Percentiles rank a stretch among this genome's conserved stretches.
These are phyloP conservation scores for Solanum hybrid DNA, from an alignment of 305 asterid species.

Conservation along the genomic window DNA sequence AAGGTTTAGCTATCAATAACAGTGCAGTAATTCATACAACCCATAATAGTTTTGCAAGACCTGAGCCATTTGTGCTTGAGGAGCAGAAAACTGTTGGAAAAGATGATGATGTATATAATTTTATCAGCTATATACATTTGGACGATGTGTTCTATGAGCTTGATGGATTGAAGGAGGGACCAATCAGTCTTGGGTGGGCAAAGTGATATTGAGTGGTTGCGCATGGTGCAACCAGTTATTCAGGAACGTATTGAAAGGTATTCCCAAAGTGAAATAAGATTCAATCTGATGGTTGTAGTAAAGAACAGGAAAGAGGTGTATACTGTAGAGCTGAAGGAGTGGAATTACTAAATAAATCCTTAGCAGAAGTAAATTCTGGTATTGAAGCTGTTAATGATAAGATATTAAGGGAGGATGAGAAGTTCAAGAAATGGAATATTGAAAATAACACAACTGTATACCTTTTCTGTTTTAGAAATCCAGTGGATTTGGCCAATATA, in stretches of 20 bases:
- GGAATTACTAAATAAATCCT: slow-evolving; percentile 50
- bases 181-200: slow-evolving; percentile 89
- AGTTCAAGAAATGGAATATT: slow-evolving; percentile 90
- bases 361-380: slow-evolving; percentile 57
- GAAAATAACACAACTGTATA: slow-evolving; percentile 83
- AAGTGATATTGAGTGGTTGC: slow-evolving; percentile 57
- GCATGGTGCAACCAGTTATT: slow-evolving; percentile 70
- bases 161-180: slow-evolving; percentile 94
- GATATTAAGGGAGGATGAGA: slow-evolving; percentile 91
- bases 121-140: slow-evolving; percentile 83
- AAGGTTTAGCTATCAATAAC: slow-evolving; percentile 84
- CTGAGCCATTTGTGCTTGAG: slow-evolving; percentile 81
- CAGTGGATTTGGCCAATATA: not conserved
- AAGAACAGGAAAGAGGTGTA: slow-evolving; percentile 76
- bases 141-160: slow-evolving; percentile 90
- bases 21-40: slow-evolving; percentile 85
- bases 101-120: slow-evolving; percentile 87
- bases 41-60: slow-evolving; percentile 86
- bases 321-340: slow-evolving; percentile 77
- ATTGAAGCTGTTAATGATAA: slow-evolving; percentile 79
- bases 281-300: slow-evolving; percentile 68
- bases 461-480: slow-evolving; percentile 46
- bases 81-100: slow-evolving; percentile 75
- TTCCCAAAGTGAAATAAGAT: slow-evolving; percentile 75
- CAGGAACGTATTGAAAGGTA: slow-evolving; percentile 82